Evolutionary conservation across 148 eudicot species (phyloP).

Genomic region (Gaultheria prostrata): DNA sequence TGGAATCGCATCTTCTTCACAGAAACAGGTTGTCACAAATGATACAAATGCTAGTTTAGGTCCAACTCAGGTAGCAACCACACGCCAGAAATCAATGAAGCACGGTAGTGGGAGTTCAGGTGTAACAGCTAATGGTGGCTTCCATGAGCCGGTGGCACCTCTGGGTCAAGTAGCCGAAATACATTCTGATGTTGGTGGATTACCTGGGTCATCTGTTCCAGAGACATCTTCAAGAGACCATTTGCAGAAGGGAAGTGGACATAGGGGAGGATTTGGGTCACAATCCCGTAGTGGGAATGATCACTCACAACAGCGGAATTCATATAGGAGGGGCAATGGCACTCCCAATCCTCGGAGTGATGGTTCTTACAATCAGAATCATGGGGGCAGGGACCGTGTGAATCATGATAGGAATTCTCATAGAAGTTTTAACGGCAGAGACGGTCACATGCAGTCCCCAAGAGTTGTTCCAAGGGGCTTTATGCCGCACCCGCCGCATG

Average conservation of each 20-base stretch:
- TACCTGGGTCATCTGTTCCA: constrained; percentile 32
- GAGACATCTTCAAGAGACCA: constrained; percentile 52
- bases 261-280: constrained; percentile 37
- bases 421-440: constrained; percentile 61
- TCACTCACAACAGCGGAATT: constrained; percentile 49
- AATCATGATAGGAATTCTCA: constrained; percentile 67
- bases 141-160: constrained; percentile 35
- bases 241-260: constrained; percentile 45
- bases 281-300: constrained; percentile 46
- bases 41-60: constrained; percentile 34
- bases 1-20: constrained; percentile 34
- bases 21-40: constrained; percentile 34
- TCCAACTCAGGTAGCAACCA: constrained; percentile 38
- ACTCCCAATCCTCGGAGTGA: constrained; percentile 65
- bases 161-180: constrained; percentile 36
- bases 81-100: constrained; percentile 60
- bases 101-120: constrained; percentile 52
- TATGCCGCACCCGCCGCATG: constrained; percentile 41
- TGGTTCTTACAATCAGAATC: constrained; percentile 53
- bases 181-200: constrained; percentile 33
- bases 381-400: constrained; percentile 59
- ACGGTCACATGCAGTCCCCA: constrained; percentile 45
- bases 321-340: constrained; percentile 54
- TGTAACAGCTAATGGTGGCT: constrained; percentile 54
- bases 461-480: constrained; percentile 47